A percentile compares a stretch with the other conserved stretches of the same genome.
Evolutionary conservation across 805 yeast genomes (phyloP).

Genomic region (Candida insectalens): DNA sequence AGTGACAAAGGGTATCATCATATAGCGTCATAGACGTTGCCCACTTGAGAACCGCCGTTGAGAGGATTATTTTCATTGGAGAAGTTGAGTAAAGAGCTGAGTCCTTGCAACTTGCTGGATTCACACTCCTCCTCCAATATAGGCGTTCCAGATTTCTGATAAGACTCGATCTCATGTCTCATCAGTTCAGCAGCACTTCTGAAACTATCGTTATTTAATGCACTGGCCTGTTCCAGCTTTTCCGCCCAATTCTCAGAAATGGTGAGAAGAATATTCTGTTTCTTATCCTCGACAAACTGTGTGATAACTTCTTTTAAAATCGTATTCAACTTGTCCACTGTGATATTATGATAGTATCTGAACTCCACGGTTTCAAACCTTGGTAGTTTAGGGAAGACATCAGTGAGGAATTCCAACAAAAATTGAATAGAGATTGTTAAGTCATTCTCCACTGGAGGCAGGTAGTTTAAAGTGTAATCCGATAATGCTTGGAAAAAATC

Average conservation of each 20-base stretch:
- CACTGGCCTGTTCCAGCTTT: conserved; percentile 20
- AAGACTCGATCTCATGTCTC: conserved; percentile 18
- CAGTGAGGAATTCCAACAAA: conserved; percentile 48
- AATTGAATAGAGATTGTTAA: conserved; percentile 47
- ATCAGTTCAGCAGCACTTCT: conserved; percentile 15
- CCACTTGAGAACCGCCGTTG: conserved; percentile 18
- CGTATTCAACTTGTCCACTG: conserved; percentile 24
- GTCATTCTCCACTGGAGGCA: conserved; percentile 61
- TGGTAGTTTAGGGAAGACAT: conserved; percentile 55
- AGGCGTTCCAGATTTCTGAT: conserved; percentile 14
- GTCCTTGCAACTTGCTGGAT: conserved; percentile 13
- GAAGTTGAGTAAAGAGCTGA: conserved; percentile 20
- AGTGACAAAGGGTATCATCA: too few species aligned
- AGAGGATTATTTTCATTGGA: conserved; percentile 22
- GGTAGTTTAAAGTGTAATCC: conserved; percentile 62
- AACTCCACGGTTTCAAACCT: conserved; percentile 49
- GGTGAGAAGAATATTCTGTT: conserved; percentile 22
- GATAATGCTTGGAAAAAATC: conserved; percentile 64
- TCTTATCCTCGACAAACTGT: conserved; percentile 21
- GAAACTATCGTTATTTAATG: conserved; percentile 21
- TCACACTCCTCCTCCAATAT: conserved; percentile 4
- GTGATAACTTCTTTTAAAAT: conserved; percentile 18
- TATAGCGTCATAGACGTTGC: conserved; percentile 19
- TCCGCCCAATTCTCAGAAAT: conserved; percentile 25
- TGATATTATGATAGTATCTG: conserved; percentile 31